Evolutionary conservation across 768 basidiomycete genomes (phyloP), one percentile per base, ranked within the genome.

Genomic region (Boletus rufocinnamomeus): DNA sequence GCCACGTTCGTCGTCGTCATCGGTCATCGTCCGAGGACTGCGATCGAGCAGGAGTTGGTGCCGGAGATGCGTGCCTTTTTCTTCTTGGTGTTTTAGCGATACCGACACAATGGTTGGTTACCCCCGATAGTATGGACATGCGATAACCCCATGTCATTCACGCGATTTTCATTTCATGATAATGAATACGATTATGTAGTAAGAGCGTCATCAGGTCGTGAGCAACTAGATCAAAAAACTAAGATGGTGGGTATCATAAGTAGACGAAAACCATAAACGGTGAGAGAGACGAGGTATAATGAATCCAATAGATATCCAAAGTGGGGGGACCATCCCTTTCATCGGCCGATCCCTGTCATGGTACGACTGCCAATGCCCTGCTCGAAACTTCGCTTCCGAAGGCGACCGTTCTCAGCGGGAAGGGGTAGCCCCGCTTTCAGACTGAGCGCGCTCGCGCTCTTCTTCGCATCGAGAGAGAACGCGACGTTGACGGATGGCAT

Each of bases 401-500:
- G 44, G 32, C 66, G 69, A n/a, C 85, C 83, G 64, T 83, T 82
- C 63, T 86, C 84, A 21, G 76, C 73, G 1, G 77, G 66, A 69
- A 68, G 66, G 51, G 70, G 55, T 32, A 72, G 38, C n/a, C 64
- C 65, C 57, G 64, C 53, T 37, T 61, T 74, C 62, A 80, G 69
- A 52, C 74, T 75, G 28, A 76, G 73, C 41, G 75, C 72, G 57
- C 82, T 84, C 34, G 72, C 71, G 23, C 79, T 84, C 74, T 77
- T 84, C 74, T 78, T 83, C 30, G 74, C 79, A 63, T 88, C 87
- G 27, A 82, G 73, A 7, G 79, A 80, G 66, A 90, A 85, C 37
- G 84, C 82, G 47, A 79, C 78, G 44, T 82, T 82, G n/a, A 82
- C 75, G 6, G 78, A 80, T 1, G 89, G 89, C 87, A 91, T 89